Base-by-base conservation (phyloP, 2,329 filamentous ascomycete species). In the Aspergillus sergii region DNA sequence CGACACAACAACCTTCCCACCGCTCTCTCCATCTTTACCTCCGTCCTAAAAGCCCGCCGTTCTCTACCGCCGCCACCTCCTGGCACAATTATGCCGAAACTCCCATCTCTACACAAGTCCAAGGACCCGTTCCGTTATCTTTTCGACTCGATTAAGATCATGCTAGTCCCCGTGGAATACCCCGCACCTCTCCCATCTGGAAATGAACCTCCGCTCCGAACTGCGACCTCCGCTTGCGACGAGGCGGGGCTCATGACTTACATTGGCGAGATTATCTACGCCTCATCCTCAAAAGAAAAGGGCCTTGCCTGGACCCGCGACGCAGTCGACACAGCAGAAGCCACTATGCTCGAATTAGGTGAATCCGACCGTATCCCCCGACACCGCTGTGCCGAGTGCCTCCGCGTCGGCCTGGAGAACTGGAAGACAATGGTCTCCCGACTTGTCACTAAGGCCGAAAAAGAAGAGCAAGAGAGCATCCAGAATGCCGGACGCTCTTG, bases 251-350 rank as follows among this genome's bases (percentile, higher is more conserved):
- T 97, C 16, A 93, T 93, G 83, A 85, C 93, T 28, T 95, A 97
- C 77, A 94, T 98, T 66, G 94, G 94, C 63, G 94, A 98, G 80
- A 96, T 98, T 58, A 85, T 98, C 36, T 97, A 91, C 76, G 87
- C 92, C 0, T 86, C 86, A 5, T 84, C 86, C n/a, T 79, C 82
- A 21, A 81, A 76, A 21, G 88, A 92, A 56, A 89, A 91, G 64
- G 94, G 93, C 0, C 83, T 97, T 2, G 88, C 89, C 7, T 98
- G 94, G 94, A 97, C 94, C 0, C 87, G 93, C 60, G 92, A 97
- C 66, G 93, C 91, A 30, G 92, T 96, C 36, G 90, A 94, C 68
- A 81, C 91, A 1, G 91, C 93, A 3, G 93, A 94, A 77, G 84
- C 89, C 64, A 88, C 88, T 71, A 78, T 79, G 10, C 71, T 73